Percentiles rank a stretch among this genome's conserved stretches.
phyloP scores from a whole-genome alignment of 192 early-diverging fungal species.

The Pecoramyces ruminantium region DNA sequence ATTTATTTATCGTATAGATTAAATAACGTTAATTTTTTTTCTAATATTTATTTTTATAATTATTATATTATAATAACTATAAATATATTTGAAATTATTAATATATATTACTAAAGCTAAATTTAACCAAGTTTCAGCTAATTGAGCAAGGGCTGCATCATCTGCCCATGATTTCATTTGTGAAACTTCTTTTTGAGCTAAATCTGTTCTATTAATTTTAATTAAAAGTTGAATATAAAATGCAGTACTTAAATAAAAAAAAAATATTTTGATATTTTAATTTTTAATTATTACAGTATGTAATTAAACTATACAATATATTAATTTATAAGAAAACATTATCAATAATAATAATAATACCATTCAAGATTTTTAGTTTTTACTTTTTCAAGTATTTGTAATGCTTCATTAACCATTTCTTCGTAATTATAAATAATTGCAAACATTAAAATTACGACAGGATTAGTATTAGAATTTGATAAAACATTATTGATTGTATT shows the following conservation, averaged over 20 bases:
- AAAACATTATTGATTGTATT: not conserved
- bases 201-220: constrained; percentile 60
- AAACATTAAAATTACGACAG: not conserved
- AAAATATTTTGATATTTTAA: too few species aligned
- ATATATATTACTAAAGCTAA: constrained; percentile 26
- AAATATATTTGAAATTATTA: constrained; percentile 1
- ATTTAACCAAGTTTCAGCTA: constrained; percentile 80
- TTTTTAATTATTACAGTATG: too few species aligned
- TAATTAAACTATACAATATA: too few species aligned
- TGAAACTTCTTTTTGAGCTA: constrained; percentile 67
- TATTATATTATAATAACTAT: not conserved
- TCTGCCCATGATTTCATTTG: constrained; percentile 76
- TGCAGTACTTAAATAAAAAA: too few species aligned
- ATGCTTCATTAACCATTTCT: not conserved
- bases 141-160: constrained; percentile 81
- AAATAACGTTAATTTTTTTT: too few species aligned
- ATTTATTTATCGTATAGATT: not conserved
- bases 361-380: not conserved
- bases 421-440: not conserved
- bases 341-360: too few species aligned
- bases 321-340: too few species aligned
- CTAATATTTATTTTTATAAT: not conserved
- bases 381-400: not conserved
- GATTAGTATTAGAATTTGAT: not conserved
- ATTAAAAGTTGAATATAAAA: constrained; percentile 64